A percentile compares a stretch with the other conserved stretches of the same genome.
phyloP scores from a whole-genome alignment of 768 basidiomycete species.

The Auricularia sp. region DNA sequence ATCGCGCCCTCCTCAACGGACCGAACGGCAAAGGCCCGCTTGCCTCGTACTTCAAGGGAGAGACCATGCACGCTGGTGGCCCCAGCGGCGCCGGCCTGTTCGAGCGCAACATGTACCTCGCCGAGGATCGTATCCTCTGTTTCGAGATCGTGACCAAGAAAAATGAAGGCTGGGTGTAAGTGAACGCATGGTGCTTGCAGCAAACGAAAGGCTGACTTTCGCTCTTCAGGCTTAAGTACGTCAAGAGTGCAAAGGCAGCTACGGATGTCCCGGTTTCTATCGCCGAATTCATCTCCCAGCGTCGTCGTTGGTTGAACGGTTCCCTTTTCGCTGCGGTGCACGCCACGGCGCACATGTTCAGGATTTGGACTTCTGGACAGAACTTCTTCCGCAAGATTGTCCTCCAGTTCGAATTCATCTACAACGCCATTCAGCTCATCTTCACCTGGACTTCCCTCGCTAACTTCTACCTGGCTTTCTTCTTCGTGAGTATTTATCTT shows the following conservation, averaged over 20 bases:
- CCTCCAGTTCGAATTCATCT: slow-evolving; percentile 78
- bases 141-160: slow-evolving; percentile 92
- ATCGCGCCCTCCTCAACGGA: slow-evolving; percentile 78
- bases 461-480: slow-evolving; percentile 91
- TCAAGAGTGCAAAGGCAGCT: slow-evolving; percentile 87
- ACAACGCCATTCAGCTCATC: slow-evolving; percentile 78
- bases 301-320: slow-evolving; percentile 81
- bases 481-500: slow-evolving; percentile 54
- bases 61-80: slow-evolving; percentile 66
- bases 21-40: slow-evolving; percentile 83
- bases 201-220: not conserved
- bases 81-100: slow-evolving; percentile 57
- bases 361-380: slow-evolving; percentile 89
- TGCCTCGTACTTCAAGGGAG: slow-evolving; percentile 89
- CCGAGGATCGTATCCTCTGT: slow-evolving; percentile 83
- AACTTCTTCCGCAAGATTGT: slow-evolving; percentile 72
- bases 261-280: slow-evolving; percentile 92
- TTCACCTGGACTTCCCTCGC: slow-evolving; percentile 93
- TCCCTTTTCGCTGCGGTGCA: slow-evolving; percentile 91
- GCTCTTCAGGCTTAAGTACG: slow-evolving; percentile 59
- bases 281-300: slow-evolving; percentile 90
- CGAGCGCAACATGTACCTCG: slow-evolving; percentile 86
- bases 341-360: slow-evolving; percentile 79
- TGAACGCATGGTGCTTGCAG: slow-evolving; percentile 10
- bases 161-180: slow-evolving; percentile 69